Evolutionary conservation across 2,329 filamentous ascomycete species (phyloP).

Genomic region (Metarhizium rileyi): DNA sequence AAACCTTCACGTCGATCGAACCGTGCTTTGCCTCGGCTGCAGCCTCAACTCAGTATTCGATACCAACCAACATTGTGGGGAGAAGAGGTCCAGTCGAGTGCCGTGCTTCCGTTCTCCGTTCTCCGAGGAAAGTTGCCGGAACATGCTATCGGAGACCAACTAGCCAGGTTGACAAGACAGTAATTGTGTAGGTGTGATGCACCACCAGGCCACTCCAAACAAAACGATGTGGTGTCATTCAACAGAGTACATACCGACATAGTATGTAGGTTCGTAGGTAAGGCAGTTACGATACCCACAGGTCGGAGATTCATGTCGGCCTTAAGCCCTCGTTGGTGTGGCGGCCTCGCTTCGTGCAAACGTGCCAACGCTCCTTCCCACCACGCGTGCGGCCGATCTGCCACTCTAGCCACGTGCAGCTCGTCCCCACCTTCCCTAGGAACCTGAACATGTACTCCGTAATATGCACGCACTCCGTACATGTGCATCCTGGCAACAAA

Average conservation of each 20-base stretch:
- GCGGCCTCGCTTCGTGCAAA: not conserved
- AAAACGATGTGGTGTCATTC: too few species aligned
- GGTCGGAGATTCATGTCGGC: not conserved
- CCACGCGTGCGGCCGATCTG: not conserved
- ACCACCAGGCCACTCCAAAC: too few species aligned
- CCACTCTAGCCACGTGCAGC: slow-evolving; percentile 6
- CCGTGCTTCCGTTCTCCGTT: too few species aligned
- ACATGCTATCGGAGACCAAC: too few species aligned
- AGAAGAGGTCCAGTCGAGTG: too few species aligned
- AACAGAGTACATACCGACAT: too few species aligned
- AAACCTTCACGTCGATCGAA: not conserved
- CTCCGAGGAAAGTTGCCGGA: too few species aligned
- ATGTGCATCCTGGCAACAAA: not conserved
- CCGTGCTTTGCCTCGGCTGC: not conserved
- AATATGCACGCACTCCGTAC: too few species aligned
- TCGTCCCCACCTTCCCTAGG: slow-evolving; percentile 3
- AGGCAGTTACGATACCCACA: not conserved
- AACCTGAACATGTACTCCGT: not conserved
- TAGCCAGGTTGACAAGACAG: too few species aligned
- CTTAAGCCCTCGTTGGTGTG: not conserved
- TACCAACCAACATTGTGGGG: not conserved
- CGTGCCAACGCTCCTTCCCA: not conserved
- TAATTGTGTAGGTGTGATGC: too few species aligned
- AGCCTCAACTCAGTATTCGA: too few species aligned
- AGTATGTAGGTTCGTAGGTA: too few species aligned